These are phyloP conservation scores for Fragaria iinumae DNA, from an alignment of 306 rosid genomes.

Conservation along the genomic window DNA sequence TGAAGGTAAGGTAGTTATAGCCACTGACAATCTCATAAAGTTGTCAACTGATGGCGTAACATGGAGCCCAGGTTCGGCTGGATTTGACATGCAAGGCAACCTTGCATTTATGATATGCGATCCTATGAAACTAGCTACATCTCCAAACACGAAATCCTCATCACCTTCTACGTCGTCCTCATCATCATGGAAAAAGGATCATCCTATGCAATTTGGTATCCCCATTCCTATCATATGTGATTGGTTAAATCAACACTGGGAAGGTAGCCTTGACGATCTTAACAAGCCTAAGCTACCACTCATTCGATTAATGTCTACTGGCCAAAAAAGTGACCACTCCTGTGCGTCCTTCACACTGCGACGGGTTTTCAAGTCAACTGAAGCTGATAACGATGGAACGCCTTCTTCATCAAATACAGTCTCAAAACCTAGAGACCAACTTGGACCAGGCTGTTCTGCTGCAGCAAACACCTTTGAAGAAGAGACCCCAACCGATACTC, in stretches of 20 bases:
- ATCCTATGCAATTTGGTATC: conserved; percentile 86
- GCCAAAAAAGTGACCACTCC: conserved; percentile 85
- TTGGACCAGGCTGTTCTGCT: conserved; percentile 56
- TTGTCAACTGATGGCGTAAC: conserved; percentile 76
- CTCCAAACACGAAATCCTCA: conserved; percentile 83
- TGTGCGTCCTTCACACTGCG: conserved; percentile 80
- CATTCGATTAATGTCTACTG: conserved; percentile 82
- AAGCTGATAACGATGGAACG: conserved; percentile 62
- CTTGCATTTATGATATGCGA: conserved; percentile 97
- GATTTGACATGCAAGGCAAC: conserved; percentile 87
- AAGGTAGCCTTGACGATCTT: conserved; percentile 94
- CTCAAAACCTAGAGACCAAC: conserved; percentile 48
- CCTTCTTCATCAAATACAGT: conserved; percentile 67
- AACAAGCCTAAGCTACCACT: conserved; percentile 90
- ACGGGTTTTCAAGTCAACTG: conserved; percentile 79
- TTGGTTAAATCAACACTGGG: conserved; percentile 99
- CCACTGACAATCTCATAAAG: conserved; percentile 94
- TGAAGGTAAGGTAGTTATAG: conserved; percentile 93
- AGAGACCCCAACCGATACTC: conserved; percentile 46
- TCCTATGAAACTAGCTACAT: conserved; percentile 96
- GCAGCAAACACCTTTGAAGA: conserved; percentile 54
- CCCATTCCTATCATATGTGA: conserved; percentile 87
- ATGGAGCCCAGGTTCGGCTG: conserved; percentile 95
- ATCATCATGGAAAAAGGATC: conserved; percentile 81
- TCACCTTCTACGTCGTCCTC: conserved; percentile 78